Conservation (phyloP, 192 early-diverging fungal species). For the Pilaira anomala region DNA sequence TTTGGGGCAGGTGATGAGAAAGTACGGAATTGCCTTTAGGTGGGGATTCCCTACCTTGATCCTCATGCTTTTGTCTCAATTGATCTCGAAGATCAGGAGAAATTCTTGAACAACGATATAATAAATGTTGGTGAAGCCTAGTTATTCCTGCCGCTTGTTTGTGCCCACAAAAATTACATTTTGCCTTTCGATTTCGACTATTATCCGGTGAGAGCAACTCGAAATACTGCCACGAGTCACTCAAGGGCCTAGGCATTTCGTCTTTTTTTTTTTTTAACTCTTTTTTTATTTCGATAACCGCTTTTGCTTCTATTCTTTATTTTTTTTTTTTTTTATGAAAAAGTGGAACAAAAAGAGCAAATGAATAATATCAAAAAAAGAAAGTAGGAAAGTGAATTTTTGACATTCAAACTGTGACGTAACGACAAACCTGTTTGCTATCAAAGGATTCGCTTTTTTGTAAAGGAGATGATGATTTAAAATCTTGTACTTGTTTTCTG, state of each 20-base stretch:
- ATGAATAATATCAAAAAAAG: too few relatives aligned
- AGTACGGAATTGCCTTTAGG: not conserved
- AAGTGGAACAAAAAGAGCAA: too few relatives aligned
- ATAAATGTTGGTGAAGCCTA: conserved; percentile 13
- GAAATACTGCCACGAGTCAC: conserved; percentile 18
- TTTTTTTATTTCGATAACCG: not conserved
- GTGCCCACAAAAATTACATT: conserved; percentile 17
- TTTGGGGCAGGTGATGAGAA: not conserved
- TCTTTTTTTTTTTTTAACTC: not conserved
- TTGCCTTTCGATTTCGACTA: conserved; percentile 2
- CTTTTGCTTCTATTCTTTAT: too few relatives aligned
- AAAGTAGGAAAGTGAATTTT: too few relatives aligned
- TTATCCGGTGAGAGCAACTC: conserved; percentile 1
- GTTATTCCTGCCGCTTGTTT: conserved; percentile 20
- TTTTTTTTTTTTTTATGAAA: not conserved
- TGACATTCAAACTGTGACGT: too few relatives aligned
- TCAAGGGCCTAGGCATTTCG: conserved; percentile 21
- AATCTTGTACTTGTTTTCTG: too few relatives aligned
- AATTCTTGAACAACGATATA: conserved; percentile 7
- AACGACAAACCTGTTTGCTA: too few relatives aligned
- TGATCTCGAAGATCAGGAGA: conserved; percentile 1
- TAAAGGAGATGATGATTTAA: too few relatives aligned
- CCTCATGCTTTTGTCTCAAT: conserved; percentile 1
- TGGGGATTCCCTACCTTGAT: not conserved
- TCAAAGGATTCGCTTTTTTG: too few relatives aligned